Evolutionary conservation across 148 eudicot genomes (phyloP).

Genomic region (Linanthus parryae): DNA sequence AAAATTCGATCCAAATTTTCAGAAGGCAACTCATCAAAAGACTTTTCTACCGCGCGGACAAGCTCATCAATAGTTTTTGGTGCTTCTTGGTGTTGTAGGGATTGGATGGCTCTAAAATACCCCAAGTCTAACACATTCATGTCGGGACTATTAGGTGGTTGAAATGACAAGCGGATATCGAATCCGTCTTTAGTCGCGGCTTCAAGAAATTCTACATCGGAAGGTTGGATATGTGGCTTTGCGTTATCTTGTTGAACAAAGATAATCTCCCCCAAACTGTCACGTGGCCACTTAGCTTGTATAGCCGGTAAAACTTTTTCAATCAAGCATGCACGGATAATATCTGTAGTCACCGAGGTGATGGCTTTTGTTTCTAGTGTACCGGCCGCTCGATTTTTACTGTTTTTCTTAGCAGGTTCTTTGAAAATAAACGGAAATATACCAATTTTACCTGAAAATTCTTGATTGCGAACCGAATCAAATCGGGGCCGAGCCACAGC

Average conservation of each 20-base stretch:
- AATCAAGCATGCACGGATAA: background rate
- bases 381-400: too few species aligned
- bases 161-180: background rate
- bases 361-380: background rate
- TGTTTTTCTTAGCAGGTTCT: too few species aligned
- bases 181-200: background rate
- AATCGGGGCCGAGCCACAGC: too few species aligned
- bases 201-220: background rate
- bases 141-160: too few species aligned
- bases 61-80: constrained; percentile 4
- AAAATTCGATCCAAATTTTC: constrained; percentile 3
- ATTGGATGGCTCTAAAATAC: constrained; percentile 10
- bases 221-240: background rate
- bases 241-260: too few species aligned
- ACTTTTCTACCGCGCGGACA: background rate
- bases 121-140: too few species aligned
- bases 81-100: constrained; percentile 7
- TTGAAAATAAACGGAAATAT: too few species aligned
- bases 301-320: background rate
- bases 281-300: background rate
- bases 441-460: too few species aligned
- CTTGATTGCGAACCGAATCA: too few species aligned
- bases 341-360: background rate
- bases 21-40: background rate
- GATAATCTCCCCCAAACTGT: background rate